Evolutionary conservation across 1,284 basidiomycete genomes (phyloP).

Genomic region (Cutaneotrichosporon mucoides): DNA sequence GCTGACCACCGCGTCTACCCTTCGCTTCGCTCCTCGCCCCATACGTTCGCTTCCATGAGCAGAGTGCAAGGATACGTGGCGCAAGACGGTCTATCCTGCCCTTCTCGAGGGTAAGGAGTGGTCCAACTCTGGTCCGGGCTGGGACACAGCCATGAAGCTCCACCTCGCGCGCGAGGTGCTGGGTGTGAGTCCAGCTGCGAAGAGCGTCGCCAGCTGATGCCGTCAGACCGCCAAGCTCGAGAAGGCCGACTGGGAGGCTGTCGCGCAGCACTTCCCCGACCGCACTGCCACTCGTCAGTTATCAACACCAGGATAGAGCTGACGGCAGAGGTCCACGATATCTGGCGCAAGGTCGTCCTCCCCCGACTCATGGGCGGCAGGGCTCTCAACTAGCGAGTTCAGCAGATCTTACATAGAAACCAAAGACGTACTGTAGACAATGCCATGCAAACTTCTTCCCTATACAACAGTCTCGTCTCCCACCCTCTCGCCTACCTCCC

Average conservation of each 20-base stretch:
- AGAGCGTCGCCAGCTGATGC: neutral
- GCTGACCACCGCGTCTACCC: no score
- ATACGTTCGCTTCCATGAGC: neutral
- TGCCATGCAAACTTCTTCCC: no score
- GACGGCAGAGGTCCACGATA: slow-evolving; percentile 32
- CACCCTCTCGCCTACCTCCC: neutral
- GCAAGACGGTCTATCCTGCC: slow-evolving; percentile 28
- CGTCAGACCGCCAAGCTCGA: slow-evolving; percentile 18
- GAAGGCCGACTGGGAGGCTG: slow-evolving; percentile 17
- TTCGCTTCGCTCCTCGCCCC: no score
- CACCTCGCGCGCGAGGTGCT: slow-evolving; percentile 16
- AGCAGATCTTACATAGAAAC: no score
- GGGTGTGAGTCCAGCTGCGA: slow-evolving; percentile 12
- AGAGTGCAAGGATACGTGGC: slow-evolving; percentile 38
- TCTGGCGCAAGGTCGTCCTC: slow-evolving; percentile 35
- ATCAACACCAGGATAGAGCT: neutral
- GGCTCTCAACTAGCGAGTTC: neutral
- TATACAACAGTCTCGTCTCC: neutral
- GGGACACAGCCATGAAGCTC: slow-evolving; percentile 21
- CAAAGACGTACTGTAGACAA: neutral
- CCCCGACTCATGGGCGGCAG: slow-evolving; percentile 30
- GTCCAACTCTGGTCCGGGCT: slow-evolving; percentile 15
- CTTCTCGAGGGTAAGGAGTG: slow-evolving; percentile 25
- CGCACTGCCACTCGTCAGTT: slow-evolving; percentile 26
- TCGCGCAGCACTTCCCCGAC: slow-evolving; percentile 16